Base-by-base conservation (phyloP, 805 yeast species). In the Zygotorulaspora chibaensis region DNA sequence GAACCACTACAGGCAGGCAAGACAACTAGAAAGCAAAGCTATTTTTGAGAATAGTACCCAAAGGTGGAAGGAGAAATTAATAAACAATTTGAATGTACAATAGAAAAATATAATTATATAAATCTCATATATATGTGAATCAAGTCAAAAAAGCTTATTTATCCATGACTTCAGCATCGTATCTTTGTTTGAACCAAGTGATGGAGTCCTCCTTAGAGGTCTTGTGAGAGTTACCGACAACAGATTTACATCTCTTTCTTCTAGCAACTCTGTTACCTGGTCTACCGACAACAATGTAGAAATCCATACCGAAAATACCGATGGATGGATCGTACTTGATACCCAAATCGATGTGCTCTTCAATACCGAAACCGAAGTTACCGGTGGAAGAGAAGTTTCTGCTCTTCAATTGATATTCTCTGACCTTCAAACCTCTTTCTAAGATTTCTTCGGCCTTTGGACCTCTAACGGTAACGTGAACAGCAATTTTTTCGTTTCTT, bases 241-340 rank as follows among this genome's bases (percentile, higher is more conserved):
- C 77, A 68, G 88, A 79, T 72, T 82, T 79, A 72, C 86, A 79
- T 81, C 96, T 87, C 95, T 93, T 93, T 85, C 93, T 86, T 83
- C 98, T 91, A 70, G 98, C 82, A 67, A 93, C 87, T 81, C 99
- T 87, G 81, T 82, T 84, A 80, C 99, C 99, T 72, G 96, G 93
- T 81, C 99, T 91, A 75, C 96, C 97, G 80, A 93, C 79, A 71
- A 91, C 96, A 72, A 93, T 89, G 90, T 90, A 93, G 88, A 93
- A 93, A 79, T 93, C 99, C 95, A 86, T 93, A 84, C 99, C 99
- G 93, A 91, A 93, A 74, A 93, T 93, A 75, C 98, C 98, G 70
- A 93, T 93, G 71, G 87, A 82, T 77, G 99, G 99, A 77, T 93
- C 99, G 81, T 93, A 93, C 83, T 93, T 93, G 85, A 93, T 93